Conservation (phyloP, 768 basidiomycete species). For the Psilocybe cubensis region DNA sequence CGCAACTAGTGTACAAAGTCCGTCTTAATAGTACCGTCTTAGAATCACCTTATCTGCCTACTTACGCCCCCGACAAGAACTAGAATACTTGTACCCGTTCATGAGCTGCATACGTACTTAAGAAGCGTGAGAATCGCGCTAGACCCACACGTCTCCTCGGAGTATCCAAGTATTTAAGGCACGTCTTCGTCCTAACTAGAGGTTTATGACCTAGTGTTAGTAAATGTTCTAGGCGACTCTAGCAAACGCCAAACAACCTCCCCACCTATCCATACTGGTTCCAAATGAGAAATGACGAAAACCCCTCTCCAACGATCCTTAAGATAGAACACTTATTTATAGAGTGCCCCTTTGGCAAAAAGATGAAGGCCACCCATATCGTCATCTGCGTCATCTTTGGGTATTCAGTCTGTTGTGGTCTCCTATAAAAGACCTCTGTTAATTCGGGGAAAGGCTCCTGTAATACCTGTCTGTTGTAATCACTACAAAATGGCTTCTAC, state of each 20-base stretch:
- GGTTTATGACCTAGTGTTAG: not conserved
- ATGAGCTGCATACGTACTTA: not conserved
- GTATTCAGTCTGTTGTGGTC: not conserved
- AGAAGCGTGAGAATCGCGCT: not conserved
- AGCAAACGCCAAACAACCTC: not conserved
- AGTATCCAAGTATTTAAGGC: not conserved
- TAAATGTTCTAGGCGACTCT: not conserved
- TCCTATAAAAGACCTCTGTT: not conserved
- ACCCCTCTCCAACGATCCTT: not conserved
- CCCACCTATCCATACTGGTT: not conserved
- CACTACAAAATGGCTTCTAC: constrained; percentile 3
- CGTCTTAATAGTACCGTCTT: not conserved
- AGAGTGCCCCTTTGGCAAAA: not conserved
- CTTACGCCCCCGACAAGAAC: not conserved
- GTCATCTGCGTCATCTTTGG: constrained; percentile 20
- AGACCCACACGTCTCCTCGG: not conserved
- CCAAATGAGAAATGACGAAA: not conserved
- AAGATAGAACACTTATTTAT: constrained; percentile 12
- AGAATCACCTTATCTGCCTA: not conserved
- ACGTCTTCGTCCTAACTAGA: not conserved
- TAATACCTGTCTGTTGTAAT: not conserved
- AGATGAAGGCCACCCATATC: constrained; percentile 3
- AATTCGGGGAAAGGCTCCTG: not conserved
- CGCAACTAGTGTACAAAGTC: not conserved
- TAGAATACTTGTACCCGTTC: not conserved